Conservation (phyloP, 495 filamentous ascomycete species). For the Friedmanniomyces simplex region DNA sequence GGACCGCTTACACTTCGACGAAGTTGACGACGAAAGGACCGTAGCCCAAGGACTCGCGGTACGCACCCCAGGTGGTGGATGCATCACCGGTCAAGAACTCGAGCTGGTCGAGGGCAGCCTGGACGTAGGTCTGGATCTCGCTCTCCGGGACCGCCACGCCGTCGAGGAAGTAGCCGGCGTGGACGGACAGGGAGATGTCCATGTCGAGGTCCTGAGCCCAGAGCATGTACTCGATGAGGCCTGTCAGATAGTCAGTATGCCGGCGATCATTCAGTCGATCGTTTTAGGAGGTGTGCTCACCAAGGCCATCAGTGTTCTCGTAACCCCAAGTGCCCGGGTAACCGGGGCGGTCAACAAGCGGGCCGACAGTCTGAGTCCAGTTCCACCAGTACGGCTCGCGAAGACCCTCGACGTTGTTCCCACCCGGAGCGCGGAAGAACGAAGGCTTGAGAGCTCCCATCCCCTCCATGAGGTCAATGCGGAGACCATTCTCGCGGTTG, state of each 20-base stretch:
- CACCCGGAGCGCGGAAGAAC: conserved; percentile 19
- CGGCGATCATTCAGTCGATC: too few species aligned
- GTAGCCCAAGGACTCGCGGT: conserved; percentile 47
- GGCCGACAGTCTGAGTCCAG: conserved; percentile 32
- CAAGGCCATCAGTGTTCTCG: conserved; percentile 31
- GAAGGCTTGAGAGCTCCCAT: conserved; percentile 25
- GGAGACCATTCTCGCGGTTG: conserved; percentile 27
- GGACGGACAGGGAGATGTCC: conserved; percentile 29
- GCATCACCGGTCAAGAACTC: conserved; percentile 52
- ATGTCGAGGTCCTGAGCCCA: conserved; percentile 30
- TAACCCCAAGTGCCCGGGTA: conserved; percentile 30
- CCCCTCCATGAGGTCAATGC: conserved; percentile 28
- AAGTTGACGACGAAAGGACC: conserved; percentile 45
- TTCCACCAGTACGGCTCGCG: conserved; percentile 25
- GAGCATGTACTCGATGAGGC: conserved; percentile 28
- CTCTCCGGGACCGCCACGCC: conserved; percentile 28
- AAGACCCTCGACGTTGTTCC: conserved; percentile 33
- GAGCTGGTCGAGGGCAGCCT: conserved; percentile 56
- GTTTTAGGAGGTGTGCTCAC: too few species aligned
- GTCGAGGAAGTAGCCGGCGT: conserved; percentile 27
- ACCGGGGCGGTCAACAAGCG: conserved; percentile 28
- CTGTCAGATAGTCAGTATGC: background rate
- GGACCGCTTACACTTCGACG: background rate
- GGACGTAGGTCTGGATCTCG: conserved; percentile 34
- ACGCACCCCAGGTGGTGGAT: conserved; percentile 45